Percentiles rank a stretch among this genome's conserved stretches.
Evolutionary conservation across 2,329 filamentous ascomycete genomes (phyloP).

Genomic region (Thermochaetoides dissita): DNA sequence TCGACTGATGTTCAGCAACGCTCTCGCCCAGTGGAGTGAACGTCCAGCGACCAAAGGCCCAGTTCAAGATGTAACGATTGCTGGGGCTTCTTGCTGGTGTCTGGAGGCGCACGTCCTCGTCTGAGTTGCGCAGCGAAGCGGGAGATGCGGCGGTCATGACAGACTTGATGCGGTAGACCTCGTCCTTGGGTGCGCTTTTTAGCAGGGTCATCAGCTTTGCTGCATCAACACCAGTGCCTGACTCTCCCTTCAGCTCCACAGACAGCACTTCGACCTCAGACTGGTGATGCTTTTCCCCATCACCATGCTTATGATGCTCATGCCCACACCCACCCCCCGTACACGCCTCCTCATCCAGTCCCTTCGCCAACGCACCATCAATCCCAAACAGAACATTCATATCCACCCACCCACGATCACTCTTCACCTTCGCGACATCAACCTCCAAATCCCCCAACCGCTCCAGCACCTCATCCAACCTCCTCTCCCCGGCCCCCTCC

Average conservation of each 20-base stretch:
- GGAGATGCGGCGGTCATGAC: constrained; percentile 32
- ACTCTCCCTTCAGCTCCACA: constrained; percentile 45
- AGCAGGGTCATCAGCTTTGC: constrained; percentile 55
- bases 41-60: constrained; percentile 94
- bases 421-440: constrained; percentile 73
- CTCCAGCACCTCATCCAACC: constrained; percentile 66
- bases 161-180: constrained; percentile 89
- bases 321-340: constrained; percentile 12
- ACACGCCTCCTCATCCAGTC: constrained; percentile 23
- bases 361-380: constrained; percentile 61
- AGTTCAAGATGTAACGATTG: constrained; percentile 77
- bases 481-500: constrained; percentile 60
- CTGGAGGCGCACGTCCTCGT: constrained; percentile 28
- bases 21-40: constrained; percentile 48
- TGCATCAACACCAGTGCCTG: constrained; percentile 32
- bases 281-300: constrained; percentile 46
- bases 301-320: constrained; percentile 28
- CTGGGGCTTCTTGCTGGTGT: constrained; percentile 14
- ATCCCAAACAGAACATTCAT: constrained; percentile 74
- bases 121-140: constrained; percentile 32
- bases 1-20: constrained; percentile 38
- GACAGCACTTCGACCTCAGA: constrained; percentile 88
- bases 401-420: constrained; percentile 62
- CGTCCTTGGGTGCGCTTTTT: constrained; percentile 67
- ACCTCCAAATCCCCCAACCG: constrained; percentile 68